These are phyloP conservation scores for Centrapalus pauciflorus DNA, from an alignment of 129 eudicot species.

Conservation along the genomic window DNA sequence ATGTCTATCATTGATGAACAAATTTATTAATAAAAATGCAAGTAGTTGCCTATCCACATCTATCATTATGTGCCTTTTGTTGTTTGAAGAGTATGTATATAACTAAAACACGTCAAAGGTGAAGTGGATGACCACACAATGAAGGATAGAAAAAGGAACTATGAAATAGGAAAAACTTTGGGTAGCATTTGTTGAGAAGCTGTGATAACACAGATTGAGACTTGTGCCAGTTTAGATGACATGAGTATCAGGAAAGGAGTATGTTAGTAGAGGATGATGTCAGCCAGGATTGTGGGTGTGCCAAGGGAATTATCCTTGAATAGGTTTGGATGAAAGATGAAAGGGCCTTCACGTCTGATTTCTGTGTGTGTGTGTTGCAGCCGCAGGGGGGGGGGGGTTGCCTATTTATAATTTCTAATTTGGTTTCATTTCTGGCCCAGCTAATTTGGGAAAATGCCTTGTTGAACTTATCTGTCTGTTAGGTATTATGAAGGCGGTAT, in stretches of 20 bases:
- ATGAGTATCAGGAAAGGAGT: neutral
- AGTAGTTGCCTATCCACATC: too few species aligned
- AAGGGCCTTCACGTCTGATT: neutral
- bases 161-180: neutral
- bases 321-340: neutral
- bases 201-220: neutral
- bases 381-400: too few species aligned
- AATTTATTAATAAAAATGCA: too few species aligned
- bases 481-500: constrained; percentile 98
- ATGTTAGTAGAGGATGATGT: neutral
- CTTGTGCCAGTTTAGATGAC: neutral
- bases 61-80: neutral
- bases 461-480: constrained; percentile 21
- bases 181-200: neutral
- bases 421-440: neutral
- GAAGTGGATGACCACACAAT: neutral
- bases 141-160: neutral
- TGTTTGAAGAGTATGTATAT: too few species aligned
- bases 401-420: neutral
- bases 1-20: neutral
- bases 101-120: too few species aligned
- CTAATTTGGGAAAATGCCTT: constrained; percentile 14
- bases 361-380: too few species aligned
- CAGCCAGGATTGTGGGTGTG: neutral
- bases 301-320: neutral